Conservation (phyloP, 371 early-diverging fungal genomes). For the Apophysomyces variabilis region DNA sequence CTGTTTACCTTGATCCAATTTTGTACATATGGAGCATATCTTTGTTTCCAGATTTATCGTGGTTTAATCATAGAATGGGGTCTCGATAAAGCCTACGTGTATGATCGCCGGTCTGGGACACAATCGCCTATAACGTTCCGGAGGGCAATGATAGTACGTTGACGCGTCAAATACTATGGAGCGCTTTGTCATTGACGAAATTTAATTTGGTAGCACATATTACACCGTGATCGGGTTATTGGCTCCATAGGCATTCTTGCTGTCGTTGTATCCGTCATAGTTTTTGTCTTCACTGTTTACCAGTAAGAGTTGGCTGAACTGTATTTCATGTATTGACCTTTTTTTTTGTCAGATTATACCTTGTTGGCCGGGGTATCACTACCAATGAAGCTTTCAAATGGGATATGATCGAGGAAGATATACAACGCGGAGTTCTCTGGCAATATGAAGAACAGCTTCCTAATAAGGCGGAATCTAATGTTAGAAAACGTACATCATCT, state of each 20-base stretch:
- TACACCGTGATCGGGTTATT: conserved; percentile 62
- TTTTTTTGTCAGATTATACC: conserved; percentile 46
- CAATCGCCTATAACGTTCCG: conserved; percentile 37
- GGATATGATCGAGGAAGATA: conserved; percentile 71
- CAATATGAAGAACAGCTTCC: neutral
- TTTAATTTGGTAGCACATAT: conserved; percentile 47
- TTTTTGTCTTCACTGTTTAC: conserved; percentile 65
- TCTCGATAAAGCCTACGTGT: conserved; percentile 40
- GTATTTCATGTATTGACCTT: neutral
- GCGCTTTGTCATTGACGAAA: no score
- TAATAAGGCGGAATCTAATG: conserved; percentile 13
- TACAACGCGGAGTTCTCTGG: conserved; percentile 63
- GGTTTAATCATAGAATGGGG: conserved; percentile 61
- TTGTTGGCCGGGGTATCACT: conserved; percentile 69
- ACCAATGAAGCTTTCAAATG: conserved; percentile 82
- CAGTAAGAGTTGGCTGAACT: conserved; percentile 44
- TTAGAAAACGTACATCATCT: conserved; percentile 16
- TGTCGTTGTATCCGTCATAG: conserved; percentile 59
- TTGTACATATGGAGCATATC: conserved; percentile 68
- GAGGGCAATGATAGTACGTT: conserved; percentile 49
- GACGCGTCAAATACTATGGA: neutral
- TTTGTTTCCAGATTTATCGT: conserved; percentile 61
- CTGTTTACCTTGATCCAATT: conserved; percentile 62
- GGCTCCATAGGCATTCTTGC: conserved; percentile 70
- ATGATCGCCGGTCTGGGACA: conserved; percentile 40